A percentile compares a stretch with the other conserved stretches of the same genome.
phyloP scores from a whole-genome alignment of 805 yeast species.

The Debaryomyces prosopidis region DNA sequence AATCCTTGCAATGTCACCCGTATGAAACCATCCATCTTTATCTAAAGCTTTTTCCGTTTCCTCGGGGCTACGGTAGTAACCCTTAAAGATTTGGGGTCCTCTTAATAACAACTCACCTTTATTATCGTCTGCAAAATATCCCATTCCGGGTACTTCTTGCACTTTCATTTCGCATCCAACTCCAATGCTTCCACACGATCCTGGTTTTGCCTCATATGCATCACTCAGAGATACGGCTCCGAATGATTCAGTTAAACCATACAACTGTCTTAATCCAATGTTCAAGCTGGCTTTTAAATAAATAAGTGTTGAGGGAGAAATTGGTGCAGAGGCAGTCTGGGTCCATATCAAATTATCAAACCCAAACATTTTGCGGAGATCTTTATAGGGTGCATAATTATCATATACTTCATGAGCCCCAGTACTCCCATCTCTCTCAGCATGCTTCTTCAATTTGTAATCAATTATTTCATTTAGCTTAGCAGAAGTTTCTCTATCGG shows the following conservation, averaged over 20 bases:
- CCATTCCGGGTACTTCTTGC: slow-evolving; percentile 16
- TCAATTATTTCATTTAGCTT: slow-evolving; percentile 18
- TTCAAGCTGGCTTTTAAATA: slow-evolving; percentile 26
- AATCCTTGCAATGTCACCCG: slow-evolving; percentile 64
- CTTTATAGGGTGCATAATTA: slow-evolving; percentile 21
- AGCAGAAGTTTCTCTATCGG: slow-evolving; percentile 6
- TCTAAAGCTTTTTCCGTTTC: slow-evolving; percentile 56
- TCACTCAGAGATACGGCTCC: slow-evolving; percentile 20
- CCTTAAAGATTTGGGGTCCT: slow-evolving; percentile 62
- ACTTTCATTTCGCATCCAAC: slow-evolving; percentile 20
- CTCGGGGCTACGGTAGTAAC: slow-evolving; percentile 56
- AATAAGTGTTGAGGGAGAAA: slow-evolving; percentile 21
- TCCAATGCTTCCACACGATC: slow-evolving; percentile 24
- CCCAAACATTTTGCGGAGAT: slow-evolving; percentile 31
- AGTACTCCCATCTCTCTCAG: slow-evolving; percentile 35
- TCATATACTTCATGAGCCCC: slow-evolving; percentile 17
- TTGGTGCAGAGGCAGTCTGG: slow-evolving; percentile 35
- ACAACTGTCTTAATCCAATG: slow-evolving; percentile 32
- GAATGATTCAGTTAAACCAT: slow-evolving; percentile 32
- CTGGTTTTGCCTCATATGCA: slow-evolving; percentile 23
- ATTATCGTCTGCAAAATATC: slow-evolving; percentile 14
- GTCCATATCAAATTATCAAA: slow-evolving; percentile 25
- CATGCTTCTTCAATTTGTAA: slow-evolving; percentile 23
- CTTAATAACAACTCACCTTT: slow-evolving; percentile 54
- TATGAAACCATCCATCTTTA: slow-evolving; percentile 58